Percentiles rank a stretch among this genome's conserved stretches.
phyloP scores from a whole-genome alignment of 331 rosid species.

The Pyrus hybrid region DNA sequence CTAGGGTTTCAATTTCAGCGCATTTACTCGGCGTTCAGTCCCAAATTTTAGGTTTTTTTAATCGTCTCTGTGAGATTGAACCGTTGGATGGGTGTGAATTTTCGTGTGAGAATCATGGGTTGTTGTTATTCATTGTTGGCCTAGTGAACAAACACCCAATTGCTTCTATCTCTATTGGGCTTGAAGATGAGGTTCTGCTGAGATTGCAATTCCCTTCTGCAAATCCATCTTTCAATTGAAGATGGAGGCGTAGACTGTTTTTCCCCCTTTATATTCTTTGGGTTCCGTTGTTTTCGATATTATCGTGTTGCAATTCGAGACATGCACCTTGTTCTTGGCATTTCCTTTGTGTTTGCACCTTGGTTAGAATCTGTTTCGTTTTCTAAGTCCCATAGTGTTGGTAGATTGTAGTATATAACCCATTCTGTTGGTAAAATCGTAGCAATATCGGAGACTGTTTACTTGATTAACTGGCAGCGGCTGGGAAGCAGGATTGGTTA shows the following conservation, averaged over 20 bases:
- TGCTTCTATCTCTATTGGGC: slow-evolving; percentile 3
- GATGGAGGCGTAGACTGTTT: slow-evolving; percentile 50
- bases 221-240: slow-evolving; percentile 46
- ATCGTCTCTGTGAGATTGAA: slow-evolving; percentile 11
- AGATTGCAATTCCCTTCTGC: slow-evolving; percentile 26
- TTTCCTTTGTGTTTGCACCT: slow-evolving; percentile 9
- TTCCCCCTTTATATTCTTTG: neutral
- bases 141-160: neutral
- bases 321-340: slow-evolving; percentile 11
- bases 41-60: slow-evolving; percentile 27
- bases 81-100: slow-evolving; percentile 30
- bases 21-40: slow-evolving; percentile 18
- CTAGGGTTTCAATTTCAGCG: slow-evolving; percentile 53
- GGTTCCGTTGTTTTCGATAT: neutral
- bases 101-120: slow-evolving; percentile 6
- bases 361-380: slow-evolving; percentile 6
- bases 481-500: slow-evolving; percentile 9
- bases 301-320: slow-evolving; percentile 22
- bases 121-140: slow-evolving; percentile 10
- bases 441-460: slow-evolving; percentile 2
- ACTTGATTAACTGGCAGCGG: slow-evolving; percentile 15
- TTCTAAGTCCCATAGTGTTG: neutral
- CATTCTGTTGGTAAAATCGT: neutral
- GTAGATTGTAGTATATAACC: slow-evolving; percentile 5
- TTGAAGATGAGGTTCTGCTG: slow-evolving; percentile 35